Conservation (phyloP, 805 yeast species). For the Saturnispora halmiae region DNA sequence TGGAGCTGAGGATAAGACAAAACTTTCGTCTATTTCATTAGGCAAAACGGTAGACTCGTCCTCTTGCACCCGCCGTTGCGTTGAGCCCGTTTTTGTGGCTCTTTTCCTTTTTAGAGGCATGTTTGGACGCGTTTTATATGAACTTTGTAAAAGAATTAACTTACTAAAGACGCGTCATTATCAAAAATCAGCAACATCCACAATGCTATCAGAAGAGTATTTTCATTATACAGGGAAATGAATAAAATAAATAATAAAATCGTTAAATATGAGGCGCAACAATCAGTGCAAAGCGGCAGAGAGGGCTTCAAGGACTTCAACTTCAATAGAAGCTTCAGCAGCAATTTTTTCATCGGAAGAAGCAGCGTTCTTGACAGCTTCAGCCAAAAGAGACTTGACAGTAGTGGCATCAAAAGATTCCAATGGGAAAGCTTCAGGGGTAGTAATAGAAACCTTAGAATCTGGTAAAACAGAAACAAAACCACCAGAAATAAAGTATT, state of each 20-base stretch:
- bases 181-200: too few species aligned
- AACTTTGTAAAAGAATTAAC: neutral
- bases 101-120: neutral
- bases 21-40: neutral
- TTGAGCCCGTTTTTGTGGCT: neutral
- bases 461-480: constrained; percentile 95
- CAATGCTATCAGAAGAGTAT: too few species aligned
- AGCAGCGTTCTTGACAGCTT: constrained; percentile 85
- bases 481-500: constrained; percentile 91
- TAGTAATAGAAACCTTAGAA: constrained; percentile 80
- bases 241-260: neutral
- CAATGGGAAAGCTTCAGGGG: constrained; percentile 91
- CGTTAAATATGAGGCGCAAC: neutral
- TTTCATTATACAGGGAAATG: neutral
- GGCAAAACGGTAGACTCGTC: neutral
- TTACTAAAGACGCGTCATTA: neutral
- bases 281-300: constrained; percentile 47
- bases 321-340: constrained; percentile 90
- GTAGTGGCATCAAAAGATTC: constrained; percentile 76
- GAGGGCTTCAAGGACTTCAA: constrained; percentile 93
- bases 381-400: constrained; percentile 73
- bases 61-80: neutral
- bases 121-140: neutral
- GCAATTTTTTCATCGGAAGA: constrained; percentile 82
- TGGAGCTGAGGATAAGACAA: constrained; percentile 2